Conservation (phyloP, 768 basidiomycete genomes). For the Pulveroboletus frians region DNA sequence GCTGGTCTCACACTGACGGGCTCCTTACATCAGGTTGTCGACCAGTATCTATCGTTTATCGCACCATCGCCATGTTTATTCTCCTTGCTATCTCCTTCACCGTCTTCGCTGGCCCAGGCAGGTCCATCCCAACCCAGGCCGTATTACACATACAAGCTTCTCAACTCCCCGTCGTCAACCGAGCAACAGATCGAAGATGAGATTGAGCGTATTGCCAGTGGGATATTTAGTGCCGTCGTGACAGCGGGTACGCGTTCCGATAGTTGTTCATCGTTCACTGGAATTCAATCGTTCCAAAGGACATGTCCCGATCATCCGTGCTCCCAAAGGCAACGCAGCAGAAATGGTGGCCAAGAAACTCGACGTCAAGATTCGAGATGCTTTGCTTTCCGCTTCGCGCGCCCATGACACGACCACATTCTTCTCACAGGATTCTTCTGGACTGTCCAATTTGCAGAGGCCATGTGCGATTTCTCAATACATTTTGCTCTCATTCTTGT, state of each 20-base stretch:
- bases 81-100: constrained; percentile 69
- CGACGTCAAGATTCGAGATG: constrained; percentile 87
- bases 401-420: constrained; percentile 50
- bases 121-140: constrained; percentile 35
- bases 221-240: constrained; percentile 86
- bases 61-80: constrained; percentile 90
- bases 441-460: constrained; percentile 79
- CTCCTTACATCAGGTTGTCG: constrained; percentile 60
- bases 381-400: constrained; percentile 65
- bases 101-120: constrained; percentile 33
- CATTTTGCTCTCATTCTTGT: not conserved
- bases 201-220: constrained; percentile 85
- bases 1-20: not conserved
- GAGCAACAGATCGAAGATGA: constrained; percentile 92
- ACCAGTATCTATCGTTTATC: constrained; percentile 97
- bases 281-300: constrained; percentile 40
- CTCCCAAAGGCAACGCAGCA: constrained; percentile 93
- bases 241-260: constrained; percentile 62
- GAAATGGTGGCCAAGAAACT: constrained; percentile 99
- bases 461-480: constrained; percentile 54
- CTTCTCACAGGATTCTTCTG: constrained; percentile 77
- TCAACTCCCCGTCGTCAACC: constrained; percentile 86
- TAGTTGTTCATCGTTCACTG: not conserved
- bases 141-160: constrained; percentile 70
- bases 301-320: constrained; percentile 90